These are phyloP conservation scores for Leishmania tarentolae DNA, from an alignment of 208 protist species.

Conservation along the genomic window DNA sequence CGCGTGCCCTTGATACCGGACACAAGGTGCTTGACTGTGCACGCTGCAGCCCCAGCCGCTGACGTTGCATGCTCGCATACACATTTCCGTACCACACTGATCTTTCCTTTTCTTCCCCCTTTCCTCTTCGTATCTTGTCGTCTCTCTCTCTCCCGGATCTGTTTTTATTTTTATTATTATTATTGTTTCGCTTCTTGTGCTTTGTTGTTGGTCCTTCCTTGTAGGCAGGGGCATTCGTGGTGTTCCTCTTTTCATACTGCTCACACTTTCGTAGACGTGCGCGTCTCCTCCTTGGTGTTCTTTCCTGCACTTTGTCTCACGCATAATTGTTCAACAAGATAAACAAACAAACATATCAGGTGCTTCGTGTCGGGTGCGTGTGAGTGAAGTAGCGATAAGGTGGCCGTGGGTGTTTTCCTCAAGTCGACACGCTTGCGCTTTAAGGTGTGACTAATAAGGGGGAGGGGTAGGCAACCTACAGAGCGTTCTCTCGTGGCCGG, in stretches of 20 bases:
- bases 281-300: neutral
- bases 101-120: neutral
- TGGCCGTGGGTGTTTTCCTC: neutral
- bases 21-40: neutral
- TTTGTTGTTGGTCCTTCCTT: neutral
- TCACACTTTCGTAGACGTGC: neutral
- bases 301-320: neutral
- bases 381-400: neutral
- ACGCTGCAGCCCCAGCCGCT: neutral
- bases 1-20: neutral
- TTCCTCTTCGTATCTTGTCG: constrained; percentile 1
- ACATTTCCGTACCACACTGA: neutral
- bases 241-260: neutral
- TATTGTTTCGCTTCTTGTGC: neutral
- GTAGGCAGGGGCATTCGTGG: neutral
- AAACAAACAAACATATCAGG: neutral
- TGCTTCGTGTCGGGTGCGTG: neutral
- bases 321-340: neutral
- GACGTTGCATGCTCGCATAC: neutral
- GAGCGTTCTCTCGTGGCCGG: neutral
- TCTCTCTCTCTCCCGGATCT: neutral
- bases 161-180: neutral
- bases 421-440: neutral
- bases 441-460: neutral
- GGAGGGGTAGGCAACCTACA: neutral